A percentile compares a stretch with the other conserved stretches of the same genome.
Conservation (phyloP, 2,329 filamentous ascomycete genomes). For the Xylariales sp. region DNA sequence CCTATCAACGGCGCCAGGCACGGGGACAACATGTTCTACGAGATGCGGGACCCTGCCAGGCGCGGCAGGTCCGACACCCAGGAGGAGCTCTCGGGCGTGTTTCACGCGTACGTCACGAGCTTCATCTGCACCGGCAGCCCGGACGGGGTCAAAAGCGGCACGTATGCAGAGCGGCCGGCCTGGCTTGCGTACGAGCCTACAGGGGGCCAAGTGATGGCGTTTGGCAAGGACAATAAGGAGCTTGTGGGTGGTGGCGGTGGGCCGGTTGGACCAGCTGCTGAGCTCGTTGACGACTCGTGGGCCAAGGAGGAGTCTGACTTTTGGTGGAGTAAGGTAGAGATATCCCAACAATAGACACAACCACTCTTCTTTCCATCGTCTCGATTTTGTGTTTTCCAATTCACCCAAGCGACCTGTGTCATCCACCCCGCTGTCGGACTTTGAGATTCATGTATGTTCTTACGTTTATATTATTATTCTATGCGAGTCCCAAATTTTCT, state of each 20-base stretch:
- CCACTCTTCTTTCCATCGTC: no score
- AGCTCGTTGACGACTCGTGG: constrained; percentile 35
- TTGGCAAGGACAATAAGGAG: constrained; percentile 42
- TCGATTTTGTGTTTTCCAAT: no score
- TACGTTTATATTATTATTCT: no score
- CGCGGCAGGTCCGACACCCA: constrained; percentile 31
- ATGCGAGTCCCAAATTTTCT: no score
- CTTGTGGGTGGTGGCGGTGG: constrained; percentile 38
- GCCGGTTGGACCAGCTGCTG: constrained; percentile 29
- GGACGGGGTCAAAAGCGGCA: constrained; percentile 28
- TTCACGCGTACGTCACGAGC: constrained; percentile 44
- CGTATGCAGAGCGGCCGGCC: constrained; percentile 11
- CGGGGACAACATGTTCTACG: constrained; percentile 43
- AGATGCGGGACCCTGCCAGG: constrained; percentile 32
- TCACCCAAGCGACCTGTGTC: no score
- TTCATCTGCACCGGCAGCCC: constrained; percentile 43
- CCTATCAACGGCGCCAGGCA: constrained; percentile 41
- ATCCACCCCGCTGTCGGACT: no score
- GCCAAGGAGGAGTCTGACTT: constrained; percentile 37
- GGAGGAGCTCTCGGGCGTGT: constrained; percentile 32
- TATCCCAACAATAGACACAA: constrained; percentile 31
- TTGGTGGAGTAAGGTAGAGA: constrained; percentile 39
- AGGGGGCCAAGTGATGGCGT: constrained; percentile 29
- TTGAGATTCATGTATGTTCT: no score
- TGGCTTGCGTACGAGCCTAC: constrained; percentile 6